A percentile compares a stretch with the other conserved stretches of the same genome.
Evolutionary conservation across 1,284 basidiomycete species (phyloP).

Genomic region (Apiotrichum montevideense): DNA sequence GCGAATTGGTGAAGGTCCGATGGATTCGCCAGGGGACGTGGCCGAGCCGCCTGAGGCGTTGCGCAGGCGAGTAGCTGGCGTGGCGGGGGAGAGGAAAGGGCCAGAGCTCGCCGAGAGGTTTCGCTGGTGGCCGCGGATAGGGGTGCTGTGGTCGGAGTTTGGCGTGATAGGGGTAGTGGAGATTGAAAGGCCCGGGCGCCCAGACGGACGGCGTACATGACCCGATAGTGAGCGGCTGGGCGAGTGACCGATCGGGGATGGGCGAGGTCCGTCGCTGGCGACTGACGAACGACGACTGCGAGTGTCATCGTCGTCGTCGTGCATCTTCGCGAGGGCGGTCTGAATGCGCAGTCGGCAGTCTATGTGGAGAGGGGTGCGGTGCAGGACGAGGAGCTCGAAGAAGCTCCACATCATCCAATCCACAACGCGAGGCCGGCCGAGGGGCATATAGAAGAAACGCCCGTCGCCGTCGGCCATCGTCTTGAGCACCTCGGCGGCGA

Average conservation of each 20-base stretch:
- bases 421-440: slow-evolving; percentile 35
- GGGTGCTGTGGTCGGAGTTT: not conserved
- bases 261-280: slow-evolving; percentile 11
- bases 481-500: slow-evolving; percentile 18
- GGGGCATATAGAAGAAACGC: slow-evolving; percentile 11
- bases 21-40: not conserved
- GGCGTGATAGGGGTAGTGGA: not conserved
- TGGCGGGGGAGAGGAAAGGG: not conserved
- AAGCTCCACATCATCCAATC: slow-evolving; percentile 71
- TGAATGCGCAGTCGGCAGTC: slow-evolving; percentile 61
- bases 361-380: slow-evolving; percentile 59
- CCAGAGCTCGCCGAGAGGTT: not conserved
- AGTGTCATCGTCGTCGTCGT: slow-evolving; percentile 8
- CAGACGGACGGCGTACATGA: slow-evolving; percentile 8
- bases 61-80: not conserved
- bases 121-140: not conserved
- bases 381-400: slow-evolving; percentile 60
- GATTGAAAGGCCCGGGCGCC: not conserved
- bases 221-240: slow-evolving; percentile 1
- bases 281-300: slow-evolving; percentile 8
- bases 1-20: slow-evolving; percentile 3
- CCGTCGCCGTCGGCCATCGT: slow-evolving; percentile 23
- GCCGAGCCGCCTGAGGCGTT: not conserved
- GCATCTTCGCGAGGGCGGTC: slow-evolving; percentile 14
- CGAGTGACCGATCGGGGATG: not conserved